Conservation (phyloP, 1,284 basidiomycete species). For the Tilletiaria anomala region DNA sequence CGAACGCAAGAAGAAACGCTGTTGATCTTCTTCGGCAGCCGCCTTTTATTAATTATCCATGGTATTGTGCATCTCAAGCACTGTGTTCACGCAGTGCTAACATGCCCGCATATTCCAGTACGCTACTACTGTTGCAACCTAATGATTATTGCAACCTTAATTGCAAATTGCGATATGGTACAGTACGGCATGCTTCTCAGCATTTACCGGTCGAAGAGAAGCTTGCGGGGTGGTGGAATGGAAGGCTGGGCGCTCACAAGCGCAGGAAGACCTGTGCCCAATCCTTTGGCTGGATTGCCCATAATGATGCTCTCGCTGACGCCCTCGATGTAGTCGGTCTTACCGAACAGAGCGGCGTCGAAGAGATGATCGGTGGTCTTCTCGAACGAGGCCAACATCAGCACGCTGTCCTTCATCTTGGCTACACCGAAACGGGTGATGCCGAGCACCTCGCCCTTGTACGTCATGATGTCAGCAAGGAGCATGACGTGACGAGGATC, state of each 20-base stretch:
- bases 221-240: constrained; percentile 11
- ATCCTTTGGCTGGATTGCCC: constrained; percentile 90
- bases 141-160: no score
- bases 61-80: no score
- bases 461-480: constrained; percentile 95
- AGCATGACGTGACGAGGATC: constrained; percentile 98
- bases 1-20: no score
- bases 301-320: constrained; percentile 99
- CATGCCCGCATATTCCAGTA: no score
- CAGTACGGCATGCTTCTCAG: no score
- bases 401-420: constrained; percentile 98
- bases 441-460: constrained; percentile 96
- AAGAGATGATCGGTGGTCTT: constrained; percentile 99
- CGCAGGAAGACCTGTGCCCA: constrained; percentile 70
- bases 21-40: no score
- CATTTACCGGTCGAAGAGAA: constrained; percentile 16
- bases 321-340: constrained; percentile 85
- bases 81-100: no score
- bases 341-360: constrained; percentile 89
- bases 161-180: no score
- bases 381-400: constrained; percentile 98
- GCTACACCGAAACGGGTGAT: constrained; percentile 99
- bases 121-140: no score
- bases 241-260: constrained; percentile 17
- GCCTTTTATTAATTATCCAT: no score